Base-by-base conservation (phyloP, 441 rosid species). In the Daphne laureola region DNA sequence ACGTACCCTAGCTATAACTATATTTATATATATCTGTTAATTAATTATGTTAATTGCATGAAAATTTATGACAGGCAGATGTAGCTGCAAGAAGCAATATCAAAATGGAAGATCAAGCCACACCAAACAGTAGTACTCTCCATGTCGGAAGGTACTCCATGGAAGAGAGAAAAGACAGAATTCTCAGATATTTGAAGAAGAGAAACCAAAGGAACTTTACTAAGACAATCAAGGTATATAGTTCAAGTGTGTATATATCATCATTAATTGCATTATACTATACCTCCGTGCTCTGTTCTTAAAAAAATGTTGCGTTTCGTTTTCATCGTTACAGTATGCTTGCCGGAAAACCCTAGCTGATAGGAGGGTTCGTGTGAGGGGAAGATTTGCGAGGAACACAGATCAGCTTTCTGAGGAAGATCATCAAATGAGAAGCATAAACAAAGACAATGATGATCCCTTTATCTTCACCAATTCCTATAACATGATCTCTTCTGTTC, bases 341-440 rank as follows among this genome's bases (percentile, higher is more conserved):
- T 91, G 98, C 58, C 95, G 95, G 12, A 87, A 91, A 79, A 82
- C 95, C 74, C 78, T 92, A 53, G 96, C 98, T n/a, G 96, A 92
- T 63, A 64, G 96, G 46, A 77, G 98, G 57, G 87, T 88, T 58
- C 81, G 98, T 51, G 81, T 92, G 12, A 84, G 95, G 0, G 96
- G 98, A 21, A 73, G 98, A 69, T 92, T 92, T 68, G 98, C 95
- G 0, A 75, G 90, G 73, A 92, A 92, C 70, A 81, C 36, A 55
- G 91, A 21, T 21, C 25, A 82, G 58, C 53, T 63, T 3, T 61
- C 78, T 58, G 93, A 83, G 46, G 86, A 80, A 45, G 91, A 81
- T 31, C 8, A 7, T 5, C 38, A 31, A 9, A 31, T 31, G 38
- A 31, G 38, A 61, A 73, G 51, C 51, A 60, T 53, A 41, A 57